A percentile compares a stretch with the other conserved stretches of the same genome.
These are phyloP conservation scores for Juncus effusus DNA, from an alignment of 176 grass and related monocot species.

Conservation along the genomic window DNA sequence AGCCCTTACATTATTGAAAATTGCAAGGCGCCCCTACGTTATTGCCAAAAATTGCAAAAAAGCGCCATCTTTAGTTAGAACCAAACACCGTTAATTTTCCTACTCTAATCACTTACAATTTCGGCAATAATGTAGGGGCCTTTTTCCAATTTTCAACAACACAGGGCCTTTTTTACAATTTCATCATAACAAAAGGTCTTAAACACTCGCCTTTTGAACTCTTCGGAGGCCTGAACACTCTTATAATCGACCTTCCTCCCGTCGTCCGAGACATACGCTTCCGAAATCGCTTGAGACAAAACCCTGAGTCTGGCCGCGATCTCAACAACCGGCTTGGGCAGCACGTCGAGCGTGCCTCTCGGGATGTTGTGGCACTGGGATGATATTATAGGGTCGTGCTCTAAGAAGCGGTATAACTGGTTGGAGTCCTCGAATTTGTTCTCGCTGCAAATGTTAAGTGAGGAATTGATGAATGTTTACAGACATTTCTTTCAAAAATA, in stretches of 20 bases:
- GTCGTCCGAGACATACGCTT: conserved; percentile 87
- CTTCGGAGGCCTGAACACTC: conserved; percentile 74
- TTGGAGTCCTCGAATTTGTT: conserved; percentile 92
- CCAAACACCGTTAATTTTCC: too few relatives aligned
- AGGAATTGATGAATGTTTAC: too few relatives aligned
- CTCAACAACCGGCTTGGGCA: conserved; percentile 67
- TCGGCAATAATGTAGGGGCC: not conserved
- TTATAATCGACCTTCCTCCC: conserved; percentile 80
- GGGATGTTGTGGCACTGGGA: conserved; percentile 87
- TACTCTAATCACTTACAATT: too few relatives aligned
- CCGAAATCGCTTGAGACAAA: conserved; percentile 67
- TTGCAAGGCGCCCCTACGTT: not conserved
- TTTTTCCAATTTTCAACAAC: too few relatives aligned
- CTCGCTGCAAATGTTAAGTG: conserved; percentile 44
- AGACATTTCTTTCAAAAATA: too few relatives aligned
- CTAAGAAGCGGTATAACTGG: conserved; percentile 78
- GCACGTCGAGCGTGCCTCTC: conserved; percentile 67
- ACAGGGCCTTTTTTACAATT: not conserved
- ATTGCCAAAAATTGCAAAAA: too few relatives aligned
- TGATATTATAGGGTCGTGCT: conserved; percentile 75
- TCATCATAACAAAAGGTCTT: conserved; percentile 8
- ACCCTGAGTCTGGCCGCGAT: conserved; percentile 69
- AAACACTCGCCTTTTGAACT: conserved; percentile 77
- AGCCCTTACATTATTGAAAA: too few relatives aligned
- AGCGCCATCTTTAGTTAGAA: too few relatives aligned